Percentiles rank a stretch among this genome's conserved stretches.
phyloP scores from a whole-genome alignment of 306 rosid genomes.

The Medicago lupulina region DNA sequence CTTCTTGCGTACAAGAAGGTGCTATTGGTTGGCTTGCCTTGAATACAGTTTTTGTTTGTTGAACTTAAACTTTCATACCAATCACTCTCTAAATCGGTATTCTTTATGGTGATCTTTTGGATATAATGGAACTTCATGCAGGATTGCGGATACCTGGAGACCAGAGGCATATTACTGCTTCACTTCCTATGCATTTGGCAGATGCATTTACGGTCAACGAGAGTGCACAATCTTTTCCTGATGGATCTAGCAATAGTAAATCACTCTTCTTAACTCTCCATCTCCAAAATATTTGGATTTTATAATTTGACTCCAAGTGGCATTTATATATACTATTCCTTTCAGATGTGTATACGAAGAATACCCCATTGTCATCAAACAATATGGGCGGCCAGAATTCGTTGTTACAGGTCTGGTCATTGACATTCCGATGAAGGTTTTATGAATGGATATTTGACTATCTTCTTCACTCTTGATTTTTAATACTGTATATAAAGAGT shows the following conservation, averaged over 20 bases:
- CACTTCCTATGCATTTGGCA: conserved; percentile 86
- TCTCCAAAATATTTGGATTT: conserved; percentile 29
- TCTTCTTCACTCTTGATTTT: conserved; percentile 31
- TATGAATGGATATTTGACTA: conserved; percentile 20
- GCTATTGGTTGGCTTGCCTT: conserved; percentile 5
- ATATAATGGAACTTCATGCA: conserved; percentile 46
- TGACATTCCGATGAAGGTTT: conserved; percentile 37
- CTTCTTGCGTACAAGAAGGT: background rate
- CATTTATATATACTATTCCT: conserved; percentile 33
- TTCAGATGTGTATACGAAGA: conserved; percentile 75
- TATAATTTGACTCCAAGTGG: conserved; percentile 9
- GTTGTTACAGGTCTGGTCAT: conserved; percentile 69
- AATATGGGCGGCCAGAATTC: conserved; percentile 66
- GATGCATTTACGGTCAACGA: conserved; percentile 72
- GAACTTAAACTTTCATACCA: conserved; percentile 14
- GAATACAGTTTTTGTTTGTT: conserved; percentile 6
- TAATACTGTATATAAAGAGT: conserved; percentile 19
- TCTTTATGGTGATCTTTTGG: conserved; percentile 27
- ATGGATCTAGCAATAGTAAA: conserved; percentile 55
- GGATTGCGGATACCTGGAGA: conserved; percentile 74
- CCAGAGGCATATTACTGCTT: conserved; percentile 76
- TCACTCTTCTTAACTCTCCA: conserved; percentile 33
- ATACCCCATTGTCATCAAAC: conserved; percentile 65
- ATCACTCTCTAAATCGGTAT: background rate
- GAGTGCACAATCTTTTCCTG: conserved; percentile 63